Evolutionary conservation across 2,329 filamentous ascomycete species (phyloP).

Genomic region (Zarea fungicola): DNA sequence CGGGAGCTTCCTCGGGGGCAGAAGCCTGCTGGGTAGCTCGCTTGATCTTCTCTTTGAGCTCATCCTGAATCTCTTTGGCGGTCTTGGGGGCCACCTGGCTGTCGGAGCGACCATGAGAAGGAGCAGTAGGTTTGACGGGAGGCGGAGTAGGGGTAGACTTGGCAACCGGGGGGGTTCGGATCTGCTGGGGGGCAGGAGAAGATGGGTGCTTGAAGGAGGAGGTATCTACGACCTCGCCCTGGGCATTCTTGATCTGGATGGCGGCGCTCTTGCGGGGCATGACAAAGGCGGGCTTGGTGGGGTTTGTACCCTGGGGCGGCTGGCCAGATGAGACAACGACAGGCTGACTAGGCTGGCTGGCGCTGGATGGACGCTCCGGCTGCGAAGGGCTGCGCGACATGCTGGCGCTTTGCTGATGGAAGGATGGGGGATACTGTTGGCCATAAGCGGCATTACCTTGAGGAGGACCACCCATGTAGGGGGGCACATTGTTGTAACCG

Average conservation of each 20-base stretch:
- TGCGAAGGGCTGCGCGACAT: constrained; percentile 86
- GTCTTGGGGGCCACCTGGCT: constrained; percentile 65
- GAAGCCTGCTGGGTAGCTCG: constrained; percentile 43
- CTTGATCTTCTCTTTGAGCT: constrained; percentile 76
- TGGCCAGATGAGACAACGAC: constrained; percentile 55
- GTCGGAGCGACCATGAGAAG: constrained; percentile 65
- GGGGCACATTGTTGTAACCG: constrained; percentile 41
- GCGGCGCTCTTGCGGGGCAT: constrained; percentile 64
- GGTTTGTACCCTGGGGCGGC: constrained; percentile 50
- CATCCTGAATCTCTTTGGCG: constrained; percentile 73
- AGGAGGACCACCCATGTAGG: constrained; percentile 40
- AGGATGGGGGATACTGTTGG: constrained; percentile 36
- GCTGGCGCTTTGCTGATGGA: constrained; percentile 52
- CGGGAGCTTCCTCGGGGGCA: constrained; percentile 24
- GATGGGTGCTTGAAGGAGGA: constrained; percentile 55
- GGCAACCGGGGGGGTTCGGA: constrained; percentile 64
- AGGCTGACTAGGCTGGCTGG: constrained; percentile 53
- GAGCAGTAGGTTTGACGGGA: constrained; percentile 66
- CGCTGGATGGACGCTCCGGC: constrained; percentile 64
- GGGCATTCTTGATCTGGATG: constrained; percentile 78
- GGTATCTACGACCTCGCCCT: constrained; percentile 71
- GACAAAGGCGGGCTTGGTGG: constrained; percentile 41
- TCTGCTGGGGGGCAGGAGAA: constrained; percentile 50
- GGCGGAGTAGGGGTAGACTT: constrained; percentile 75
- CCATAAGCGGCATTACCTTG: constrained; percentile 46